phyloP scores from a whole-genome alignment of 1,284 basidiomycete genomes.

The Boletus semigastroideus region DNA sequence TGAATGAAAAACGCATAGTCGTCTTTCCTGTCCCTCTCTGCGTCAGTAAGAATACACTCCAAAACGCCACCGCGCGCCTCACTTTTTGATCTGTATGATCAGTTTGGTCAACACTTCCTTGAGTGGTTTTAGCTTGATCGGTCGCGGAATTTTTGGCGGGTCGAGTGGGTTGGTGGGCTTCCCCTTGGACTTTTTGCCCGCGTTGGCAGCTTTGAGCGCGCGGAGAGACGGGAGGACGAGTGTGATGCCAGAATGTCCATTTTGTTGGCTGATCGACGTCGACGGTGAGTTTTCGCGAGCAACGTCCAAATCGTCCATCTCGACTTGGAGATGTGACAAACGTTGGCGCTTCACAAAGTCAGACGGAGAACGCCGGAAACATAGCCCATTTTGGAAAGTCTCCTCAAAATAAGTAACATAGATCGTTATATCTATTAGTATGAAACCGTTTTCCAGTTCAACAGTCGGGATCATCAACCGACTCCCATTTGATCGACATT shows the following conservation, averaged over 20 bases:
- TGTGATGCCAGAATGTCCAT: slow-evolving; percentile 34
- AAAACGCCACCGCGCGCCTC: no score
- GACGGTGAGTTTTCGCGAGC: slow-evolving; percentile 18
- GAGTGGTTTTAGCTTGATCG: no score
- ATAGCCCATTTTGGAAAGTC: slow-evolving; percentile 11
- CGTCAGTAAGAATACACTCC: no score
- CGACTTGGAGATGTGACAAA: slow-evolving; percentile 11
- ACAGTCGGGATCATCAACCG: no score
- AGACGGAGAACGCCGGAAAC: slow-evolving; percentile 10
- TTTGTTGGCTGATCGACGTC: slow-evolving; percentile 15
- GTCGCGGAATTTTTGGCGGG: no score
- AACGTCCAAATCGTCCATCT: slow-evolving; percentile 29
- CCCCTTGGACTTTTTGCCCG: slow-evolving; percentile 30
- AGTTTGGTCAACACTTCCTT: no score
- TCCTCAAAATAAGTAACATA: background rate
- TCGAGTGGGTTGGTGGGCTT: slow-evolving; percentile 6
- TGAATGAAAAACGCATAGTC: no score
- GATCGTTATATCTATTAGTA: no score
- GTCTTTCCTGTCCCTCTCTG: slow-evolving; percentile 57
- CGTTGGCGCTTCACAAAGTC: slow-evolving; percentile 6
- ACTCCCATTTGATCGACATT: no score
- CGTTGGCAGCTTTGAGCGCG: slow-evolving; percentile 35
- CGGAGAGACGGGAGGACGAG: slow-evolving; percentile 49
- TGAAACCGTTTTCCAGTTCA: no score
- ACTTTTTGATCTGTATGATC: no score